Conservation (phyloP, 768 basidiomycete species). For the Auricularia heimuer region DNA sequence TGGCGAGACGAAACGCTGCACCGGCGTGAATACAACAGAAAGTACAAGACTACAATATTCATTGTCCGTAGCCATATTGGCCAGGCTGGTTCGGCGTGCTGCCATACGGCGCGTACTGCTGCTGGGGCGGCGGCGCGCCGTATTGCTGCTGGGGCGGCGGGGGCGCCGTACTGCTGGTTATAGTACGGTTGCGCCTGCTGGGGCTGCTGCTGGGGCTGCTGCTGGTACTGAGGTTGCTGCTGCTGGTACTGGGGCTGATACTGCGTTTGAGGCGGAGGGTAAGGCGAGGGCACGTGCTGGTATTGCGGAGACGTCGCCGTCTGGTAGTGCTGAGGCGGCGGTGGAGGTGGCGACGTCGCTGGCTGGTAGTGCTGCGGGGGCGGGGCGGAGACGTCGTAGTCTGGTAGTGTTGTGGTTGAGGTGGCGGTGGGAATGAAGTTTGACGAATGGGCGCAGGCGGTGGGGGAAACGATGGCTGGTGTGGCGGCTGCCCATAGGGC, state of each 20-base stretch:
- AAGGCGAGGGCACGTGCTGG: not conserved
- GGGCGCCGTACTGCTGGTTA: not conserved
- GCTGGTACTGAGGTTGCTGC: no score
- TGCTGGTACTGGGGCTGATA: no score
- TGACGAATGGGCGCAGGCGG: not conserved
- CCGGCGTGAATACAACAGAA: not conserved
- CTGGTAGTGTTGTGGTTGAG: not conserved
- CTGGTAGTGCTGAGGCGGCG: not conserved
- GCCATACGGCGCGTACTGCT: not conserved
- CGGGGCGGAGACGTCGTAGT: not conserved
- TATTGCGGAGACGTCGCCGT: not conserved
- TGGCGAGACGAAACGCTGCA: not conserved
- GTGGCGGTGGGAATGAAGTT: not conserved
- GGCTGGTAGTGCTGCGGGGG: not conserved
- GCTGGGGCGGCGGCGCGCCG: not conserved
- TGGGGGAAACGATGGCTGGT: not conserved
- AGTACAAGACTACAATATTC: not conserved
- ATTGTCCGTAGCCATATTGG: not conserved
- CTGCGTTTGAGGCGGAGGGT: not conserved
- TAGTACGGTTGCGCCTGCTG: not conserved
- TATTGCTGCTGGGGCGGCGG: not conserved
- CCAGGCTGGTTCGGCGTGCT: not conserved
- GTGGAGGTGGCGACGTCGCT: not conserved
- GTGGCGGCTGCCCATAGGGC: not conserved
- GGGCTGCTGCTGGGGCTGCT: no score